phyloP scores from a whole-genome alignment of 257 asterid species.

The Solanum etuberosum region DNA sequence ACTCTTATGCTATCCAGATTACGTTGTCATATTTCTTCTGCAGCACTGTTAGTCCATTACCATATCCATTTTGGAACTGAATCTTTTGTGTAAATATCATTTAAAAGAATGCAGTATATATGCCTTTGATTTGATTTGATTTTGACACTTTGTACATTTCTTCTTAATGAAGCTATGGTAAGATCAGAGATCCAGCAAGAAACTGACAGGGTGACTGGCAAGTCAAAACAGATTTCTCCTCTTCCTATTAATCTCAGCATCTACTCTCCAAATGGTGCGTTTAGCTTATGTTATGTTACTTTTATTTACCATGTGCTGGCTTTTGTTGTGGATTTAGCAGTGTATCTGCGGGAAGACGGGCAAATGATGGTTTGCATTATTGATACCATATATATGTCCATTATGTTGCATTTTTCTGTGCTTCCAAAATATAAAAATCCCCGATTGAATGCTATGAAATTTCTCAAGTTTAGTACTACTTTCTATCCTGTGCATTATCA shows the following conservation, averaged over 20 bases:
- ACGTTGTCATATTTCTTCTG: background rate
- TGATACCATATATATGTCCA: background rate
- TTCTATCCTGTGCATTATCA: background rate
- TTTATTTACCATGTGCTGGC: background rate
- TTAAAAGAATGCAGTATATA: background rate
- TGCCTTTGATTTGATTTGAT: background rate
- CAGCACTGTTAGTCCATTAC: background rate
- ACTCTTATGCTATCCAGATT: background rate
- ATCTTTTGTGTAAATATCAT: background rate
- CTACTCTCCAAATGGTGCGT: slow-evolving; percentile 32
- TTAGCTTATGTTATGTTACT: background rate
- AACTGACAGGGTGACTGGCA: slow-evolving; percentile 37
- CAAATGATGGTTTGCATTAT: background rate
- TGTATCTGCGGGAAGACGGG: background rate
- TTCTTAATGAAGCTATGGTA: slow-evolving; percentile 21
- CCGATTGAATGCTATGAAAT: background rate
- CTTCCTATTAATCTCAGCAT: slow-evolving; percentile 39
- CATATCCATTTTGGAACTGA: background rate
- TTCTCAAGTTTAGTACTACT: background rate
- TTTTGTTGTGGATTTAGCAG: background rate
- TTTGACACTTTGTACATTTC: background rate
- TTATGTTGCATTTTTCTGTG: background rate
- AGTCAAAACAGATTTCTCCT: slow-evolving; percentile 25
- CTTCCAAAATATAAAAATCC: background rate
- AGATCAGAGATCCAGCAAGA: slow-evolving; percentile 34